Base-by-base conservation (phyloP, 148 eudicot genomes). In the Gaultheria prostrata region DNA sequence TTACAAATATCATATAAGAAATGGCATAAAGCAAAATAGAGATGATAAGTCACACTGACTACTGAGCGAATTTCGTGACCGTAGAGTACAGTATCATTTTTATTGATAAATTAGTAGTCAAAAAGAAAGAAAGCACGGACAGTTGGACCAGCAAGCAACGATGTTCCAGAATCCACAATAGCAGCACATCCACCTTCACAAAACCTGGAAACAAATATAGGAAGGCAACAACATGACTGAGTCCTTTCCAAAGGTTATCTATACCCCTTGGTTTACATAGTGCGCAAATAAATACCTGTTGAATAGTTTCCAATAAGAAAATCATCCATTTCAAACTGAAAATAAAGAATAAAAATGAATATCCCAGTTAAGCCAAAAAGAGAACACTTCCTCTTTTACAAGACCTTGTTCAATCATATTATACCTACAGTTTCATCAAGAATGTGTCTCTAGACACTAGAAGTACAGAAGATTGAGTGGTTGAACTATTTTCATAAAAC, bases 341-440 rank as follows among this genome's bases (percentile, higher is more conserved):
- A 83, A 84, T 21, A 28, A 48, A 46, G 12, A 73, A 49, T 3
- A 61, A 2, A 76, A 46, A 46, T 73, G 46, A 57, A 50, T 48
- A 82, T 95, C 88, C 82, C 94, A 91, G 53, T 88, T 95, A 78
- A 95, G 89, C 98, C 98, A 95, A 87, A 95, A 95, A 70, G 98
- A 95, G 89, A 95, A 95, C 2, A 93, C 88, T 39, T 84, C 30
- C 17, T 95, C 89, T 1, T 86, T 84, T 26, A 93, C 94, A 73
- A 95, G 93, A 77, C 85, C 90, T 89, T 95, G 97, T 51, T 91
- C 91, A 77, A 92, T 88, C 95, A 93, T 95, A 71, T 89, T 92
- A 85, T 92, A 91, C 98, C 98, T 95, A 82, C 84, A 86, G 71
- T 30, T 13, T 59, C 81, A 50, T 45, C 24, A 84, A 7, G 45